phyloP scores from a whole-genome alignment of 768 basidiomycete genomes.

The Hydnomerulius pinastri region DNA sequence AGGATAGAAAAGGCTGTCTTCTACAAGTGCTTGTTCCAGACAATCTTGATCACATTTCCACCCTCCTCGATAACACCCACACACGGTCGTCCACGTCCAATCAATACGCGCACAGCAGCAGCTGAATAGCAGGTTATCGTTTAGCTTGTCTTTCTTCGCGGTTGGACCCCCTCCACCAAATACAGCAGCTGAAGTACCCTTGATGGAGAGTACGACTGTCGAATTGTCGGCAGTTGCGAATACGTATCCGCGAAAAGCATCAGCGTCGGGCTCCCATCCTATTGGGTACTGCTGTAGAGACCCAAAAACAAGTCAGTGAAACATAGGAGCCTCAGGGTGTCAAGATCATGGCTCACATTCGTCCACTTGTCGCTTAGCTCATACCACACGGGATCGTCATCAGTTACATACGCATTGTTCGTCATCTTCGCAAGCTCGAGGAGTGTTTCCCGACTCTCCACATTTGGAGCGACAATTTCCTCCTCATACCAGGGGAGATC shows the following conservation, averaged over 20 bases:
- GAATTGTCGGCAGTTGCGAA: conserved; percentile 83
- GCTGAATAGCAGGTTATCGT: conserved; percentile 90
- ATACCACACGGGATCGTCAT: conserved; percentile 74
- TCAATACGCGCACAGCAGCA: conserved; percentile 94
- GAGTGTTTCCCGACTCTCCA: conserved; percentile 73
- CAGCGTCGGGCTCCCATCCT: conserved; percentile 88
- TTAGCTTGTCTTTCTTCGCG: conserved; percentile 87
- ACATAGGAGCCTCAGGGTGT: no score
- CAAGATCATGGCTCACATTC: conserved; percentile 33
- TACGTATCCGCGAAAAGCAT: conserved; percentile 90
- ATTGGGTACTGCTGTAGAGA: conserved; percentile 55
- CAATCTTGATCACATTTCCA: conserved; percentile 84
- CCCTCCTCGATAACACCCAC: conserved; percentile 80
- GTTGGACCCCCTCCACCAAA: conserved; percentile 82
- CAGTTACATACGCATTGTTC: conserved; percentile 82
- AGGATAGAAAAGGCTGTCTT: conserved; percentile 87
- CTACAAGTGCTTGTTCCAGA: conserved; percentile 69
- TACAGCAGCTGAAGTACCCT: conserved; percentile 84
- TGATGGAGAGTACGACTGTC: conserved; percentile 86
- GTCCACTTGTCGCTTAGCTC: conserved; percentile 69
- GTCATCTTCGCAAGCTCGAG: conserved; percentile 92
- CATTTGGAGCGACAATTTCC: conserved; percentile 73
- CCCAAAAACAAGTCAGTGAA: neutral
- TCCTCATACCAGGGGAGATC: conserved; percentile 71
- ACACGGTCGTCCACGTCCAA: conserved; percentile 94